Percentiles rank a stretch among this genome's conserved stretches.
These are phyloP conservation scores for Rhodosporidiobolus sp. DNA, from an alignment of 768 basidiomycete genomes.

Conservation along the genomic window DNA sequence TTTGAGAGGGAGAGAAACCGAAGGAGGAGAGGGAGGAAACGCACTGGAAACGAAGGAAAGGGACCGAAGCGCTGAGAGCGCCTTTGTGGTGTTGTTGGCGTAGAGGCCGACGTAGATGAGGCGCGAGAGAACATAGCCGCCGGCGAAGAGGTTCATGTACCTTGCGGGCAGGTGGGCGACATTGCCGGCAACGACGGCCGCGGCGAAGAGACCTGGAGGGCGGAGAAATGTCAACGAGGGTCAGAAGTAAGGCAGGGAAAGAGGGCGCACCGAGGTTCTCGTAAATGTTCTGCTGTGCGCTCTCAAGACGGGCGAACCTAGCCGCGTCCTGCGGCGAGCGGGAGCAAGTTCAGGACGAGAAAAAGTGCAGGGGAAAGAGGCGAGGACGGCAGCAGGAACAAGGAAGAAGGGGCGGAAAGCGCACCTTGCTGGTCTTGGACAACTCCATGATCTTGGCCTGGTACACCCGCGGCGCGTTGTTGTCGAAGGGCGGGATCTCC, in stretches of 20 bases:
- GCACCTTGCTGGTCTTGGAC: constrained; percentile 15
- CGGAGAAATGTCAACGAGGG: neutral
- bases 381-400: too few species aligned
- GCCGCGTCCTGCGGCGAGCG: constrained; percentile 8
- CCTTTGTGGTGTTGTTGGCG: neutral
- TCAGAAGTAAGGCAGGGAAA: neutral
- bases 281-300: constrained; percentile 21
- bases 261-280: constrained; percentile 12
- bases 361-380: too few species aligned
- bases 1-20: too few species aligned
- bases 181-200: constrained; percentile 20
- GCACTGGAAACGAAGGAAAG: neutral
- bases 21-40: neutral
- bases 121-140: neutral
- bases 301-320: constrained; percentile 13
- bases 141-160: constrained; percentile 3
- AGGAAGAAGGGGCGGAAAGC: neutral
- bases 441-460: neutral
- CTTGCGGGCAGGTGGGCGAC: neutral
- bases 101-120: neutral
- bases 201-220: constrained; percentile 6
- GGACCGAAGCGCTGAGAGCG: neutral
- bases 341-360: too few species aligned
- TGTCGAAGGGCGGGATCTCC: constrained; percentile 33
- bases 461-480: constrained; percentile 22